Conservation (phyloP, 108 stramenopile species). For the Cyclotella cryptica region DNA sequence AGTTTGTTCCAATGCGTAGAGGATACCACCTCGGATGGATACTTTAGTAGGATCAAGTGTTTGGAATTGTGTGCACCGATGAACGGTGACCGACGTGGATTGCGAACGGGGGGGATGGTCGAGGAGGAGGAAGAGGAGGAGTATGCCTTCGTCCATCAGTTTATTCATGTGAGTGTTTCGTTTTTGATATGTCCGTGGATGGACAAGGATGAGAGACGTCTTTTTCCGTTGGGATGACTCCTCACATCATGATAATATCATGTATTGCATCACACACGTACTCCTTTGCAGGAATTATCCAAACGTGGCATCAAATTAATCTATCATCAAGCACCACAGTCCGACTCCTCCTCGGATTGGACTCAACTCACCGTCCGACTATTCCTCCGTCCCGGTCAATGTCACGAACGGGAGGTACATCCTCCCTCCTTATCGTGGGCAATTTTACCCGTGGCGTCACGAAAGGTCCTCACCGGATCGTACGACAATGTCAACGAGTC, state of each 20-base stretch:
- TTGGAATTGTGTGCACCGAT: slow-evolving; percentile 14
- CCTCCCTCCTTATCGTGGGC: slow-evolving; percentile 77
- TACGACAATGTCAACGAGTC: slow-evolving; percentile 6
- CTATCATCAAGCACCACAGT: slow-evolving; percentile 54
- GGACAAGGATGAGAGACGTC: background rate
- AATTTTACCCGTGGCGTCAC: slow-evolving; percentile 43
- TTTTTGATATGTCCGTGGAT: background rate
- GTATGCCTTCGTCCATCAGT: slow-evolving; percentile 21
- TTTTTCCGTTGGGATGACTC: background rate
- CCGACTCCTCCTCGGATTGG: slow-evolving; percentile 46
- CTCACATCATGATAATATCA: background rate
- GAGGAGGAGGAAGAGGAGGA: slow-evolving; percentile 34
- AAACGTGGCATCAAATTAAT: slow-evolving; percentile 62
- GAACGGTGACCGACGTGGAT: background rate
- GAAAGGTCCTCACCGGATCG: slow-evolving; percentile 15
- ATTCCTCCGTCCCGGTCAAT: slow-evolving; percentile 59
- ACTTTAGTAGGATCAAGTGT: slow-evolving; percentile 11
- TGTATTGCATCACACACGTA: background rate
- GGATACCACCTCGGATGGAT: slow-evolving; percentile 23
- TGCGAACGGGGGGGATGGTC: slow-evolving; percentile 13
- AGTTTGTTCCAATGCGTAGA: slow-evolving; percentile 23
- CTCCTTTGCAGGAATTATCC: slow-evolving; percentile 52
- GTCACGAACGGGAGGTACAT: slow-evolving; percentile 30
- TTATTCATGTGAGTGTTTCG: slow-evolving; percentile 36
- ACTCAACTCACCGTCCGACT: slow-evolving; percentile 58